These are phyloP conservation scores for Colletotrichum sp. DNA, from an alignment of 2,329 filamentous ascomycete genomes.

Conservation along the genomic window DNA sequence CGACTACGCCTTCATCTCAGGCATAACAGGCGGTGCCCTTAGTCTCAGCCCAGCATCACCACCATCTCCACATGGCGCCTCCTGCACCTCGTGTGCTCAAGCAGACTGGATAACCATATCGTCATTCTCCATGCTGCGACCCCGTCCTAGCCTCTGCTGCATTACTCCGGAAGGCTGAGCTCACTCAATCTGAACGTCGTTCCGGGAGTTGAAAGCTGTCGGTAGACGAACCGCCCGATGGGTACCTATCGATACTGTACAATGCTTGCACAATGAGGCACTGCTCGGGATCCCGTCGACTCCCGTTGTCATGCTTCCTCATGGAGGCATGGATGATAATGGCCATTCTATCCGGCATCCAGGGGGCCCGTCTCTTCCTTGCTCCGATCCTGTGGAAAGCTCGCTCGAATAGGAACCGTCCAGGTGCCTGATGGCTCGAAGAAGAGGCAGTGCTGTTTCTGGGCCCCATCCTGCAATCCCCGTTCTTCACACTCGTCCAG, in stretches of 20 bases:
- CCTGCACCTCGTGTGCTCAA: background rate
- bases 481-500: background rate
- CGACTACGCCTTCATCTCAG: constrained; percentile 15
- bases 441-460: constrained; percentile 14
- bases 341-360: background rate
- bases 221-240: background rate
- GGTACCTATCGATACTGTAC: background rate
- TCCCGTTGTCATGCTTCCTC: background rate
- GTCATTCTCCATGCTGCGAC: constrained; percentile 2
- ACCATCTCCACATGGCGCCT: constrained; percentile 12
- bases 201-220: constrained; percentile 4
- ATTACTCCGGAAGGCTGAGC: constrained; percentile 10
- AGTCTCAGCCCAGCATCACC: constrained; percentile 6
- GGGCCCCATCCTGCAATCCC: constrained; percentile 7
- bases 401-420: background rate
- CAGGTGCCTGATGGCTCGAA: background rate
- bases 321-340: background rate
- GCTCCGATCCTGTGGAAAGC: constrained; percentile 7
- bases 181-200: background rate
- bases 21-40: constrained; percentile 15
- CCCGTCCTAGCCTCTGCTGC: background rate
- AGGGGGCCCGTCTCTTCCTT: constrained; percentile 5
- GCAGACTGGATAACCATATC: background rate
- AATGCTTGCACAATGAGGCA: background rate
- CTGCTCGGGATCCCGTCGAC: background rate